Base-by-base conservation (phyloP, 2,329 filamentous ascomycete species). In the Cladosporium sp. region DNA sequence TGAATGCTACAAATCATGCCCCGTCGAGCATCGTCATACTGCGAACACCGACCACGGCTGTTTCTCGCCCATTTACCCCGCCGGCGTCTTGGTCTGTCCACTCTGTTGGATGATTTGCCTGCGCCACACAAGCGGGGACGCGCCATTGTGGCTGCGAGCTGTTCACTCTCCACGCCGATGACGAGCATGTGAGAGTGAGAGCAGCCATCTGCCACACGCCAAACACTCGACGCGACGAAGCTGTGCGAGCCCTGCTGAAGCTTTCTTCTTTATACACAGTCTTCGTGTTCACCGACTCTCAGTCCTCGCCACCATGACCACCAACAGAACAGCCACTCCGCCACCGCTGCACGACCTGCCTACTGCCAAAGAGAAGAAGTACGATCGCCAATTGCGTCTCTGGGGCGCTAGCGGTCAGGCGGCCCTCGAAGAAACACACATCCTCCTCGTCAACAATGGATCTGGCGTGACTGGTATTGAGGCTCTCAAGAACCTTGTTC, bases 351-450 rank as follows among this genome's bases (percentile, higher is more conserved):
- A 79, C 58, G 81, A 78, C 37, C 60, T 73, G 2, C 84, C 83
- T 37, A 82, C 81, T 12, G 82, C 83, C 42, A 86, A 86, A 70
- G 67, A 72, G 64, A 78, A 66, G 59, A 95, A 90, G 71, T 99
- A 99, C 76, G 94, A 99, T 74, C 87, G 94, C 55, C 94, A 99
- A 75, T 85, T 99, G 40, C 88, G 95, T 55, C 80, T 99, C 14
- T 99, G 94, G 94, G 95, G 92, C 62, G 92, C 93, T 42, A 90
- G 85, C 52, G 94, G 94, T 17, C 94, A 99, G 73, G 83, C 88
- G 65, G 93, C 92, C 15, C 82, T 99, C 2, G 95, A 99, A 74
- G 86, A 91, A 59, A 90, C 94, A 20, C 89, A 95, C 66, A 87
- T 99, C n/a, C 83, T 97, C 12, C 82, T 99, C 5, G 79, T 99